phyloP scores from a whole-genome alignment of 2,329 filamentous ascomycete species.

The Calonectria hongkongensis region DNA sequence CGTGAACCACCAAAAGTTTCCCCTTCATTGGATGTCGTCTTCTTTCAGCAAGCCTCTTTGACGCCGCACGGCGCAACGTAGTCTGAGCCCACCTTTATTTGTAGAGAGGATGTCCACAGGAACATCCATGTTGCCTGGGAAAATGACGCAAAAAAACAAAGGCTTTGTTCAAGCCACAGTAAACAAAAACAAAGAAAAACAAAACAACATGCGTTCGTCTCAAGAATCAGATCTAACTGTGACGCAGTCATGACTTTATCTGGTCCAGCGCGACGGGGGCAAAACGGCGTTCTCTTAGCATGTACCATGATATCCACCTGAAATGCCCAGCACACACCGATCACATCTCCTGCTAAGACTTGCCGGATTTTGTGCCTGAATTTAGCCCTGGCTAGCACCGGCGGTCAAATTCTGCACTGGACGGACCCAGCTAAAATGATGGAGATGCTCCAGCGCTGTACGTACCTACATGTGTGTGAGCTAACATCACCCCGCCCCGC shows the following conservation, averaged over 20 bases:
- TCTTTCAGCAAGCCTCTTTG: constrained; percentile 12
- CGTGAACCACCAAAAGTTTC: background rate
- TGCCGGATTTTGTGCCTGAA: constrained; percentile 1
- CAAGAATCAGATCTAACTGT: background rate
- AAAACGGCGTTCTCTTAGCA: constrained; percentile 15
- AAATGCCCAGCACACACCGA: background rate
- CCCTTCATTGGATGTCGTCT: background rate
- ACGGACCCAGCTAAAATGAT: constrained; percentile 3
- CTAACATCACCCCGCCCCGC: background rate
- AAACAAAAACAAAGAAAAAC: constrained; percentile 3
- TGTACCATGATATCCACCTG: constrained; percentile 25
- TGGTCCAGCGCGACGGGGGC: background rate
- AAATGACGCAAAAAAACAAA: background rate
- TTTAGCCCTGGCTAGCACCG: constrained; percentile 2
- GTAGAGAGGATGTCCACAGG: background rate
- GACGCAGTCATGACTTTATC: background rate
- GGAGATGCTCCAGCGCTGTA: background rate
- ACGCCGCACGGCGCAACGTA: background rate
- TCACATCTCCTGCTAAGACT: background rate
- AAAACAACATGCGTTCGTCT: background rate
- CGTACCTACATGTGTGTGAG: background rate
- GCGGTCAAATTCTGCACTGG: constrained; percentile 10
- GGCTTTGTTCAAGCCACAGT: background rate
- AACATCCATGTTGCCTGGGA: constrained; percentile 14
- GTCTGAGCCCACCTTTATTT: background rate